Evolutionary conservation across 495 filamentous ascomycete genomes (phyloP).

Genomic region (Hyaloscypha finlandica): DNA sequence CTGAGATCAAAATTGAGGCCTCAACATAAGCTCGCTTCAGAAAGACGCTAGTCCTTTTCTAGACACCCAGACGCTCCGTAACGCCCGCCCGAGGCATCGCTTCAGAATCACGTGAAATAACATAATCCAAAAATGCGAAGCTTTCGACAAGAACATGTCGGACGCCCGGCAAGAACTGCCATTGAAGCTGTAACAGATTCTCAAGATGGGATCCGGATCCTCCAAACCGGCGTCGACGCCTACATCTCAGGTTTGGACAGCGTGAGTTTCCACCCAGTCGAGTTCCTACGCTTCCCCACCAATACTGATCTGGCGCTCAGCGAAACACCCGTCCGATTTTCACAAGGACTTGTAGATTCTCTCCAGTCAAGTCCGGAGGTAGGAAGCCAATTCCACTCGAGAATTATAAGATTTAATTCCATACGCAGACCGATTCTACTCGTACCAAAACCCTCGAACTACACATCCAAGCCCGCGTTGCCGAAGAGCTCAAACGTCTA

Average conservation of each 20-base stretch:
- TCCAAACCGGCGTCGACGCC: conserved; percentile 30
- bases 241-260: conserved; percentile 32
- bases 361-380: conserved; percentile 88
- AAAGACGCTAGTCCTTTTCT: no score
- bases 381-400: conserved; percentile 18
- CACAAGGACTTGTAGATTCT: conserved; percentile 76
- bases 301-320: conserved; percentile 44
- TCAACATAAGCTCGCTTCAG: background rate
- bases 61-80: no score
- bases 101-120: conserved; percentile 1
- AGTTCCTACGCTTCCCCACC: background rate
- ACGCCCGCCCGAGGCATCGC: no score
- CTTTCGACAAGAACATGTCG: background rate
- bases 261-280: conserved; percentile 20
- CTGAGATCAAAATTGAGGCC: background rate
- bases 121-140: conserved; percentile 6
- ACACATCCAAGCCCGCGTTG: conserved; percentile 84
- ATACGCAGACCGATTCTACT: conserved; percentile 75
- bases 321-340: conserved; percentile 82
- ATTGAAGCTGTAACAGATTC: conserved; percentile 25
- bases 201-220: conserved; percentile 32
- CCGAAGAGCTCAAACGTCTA: conserved; percentile 78
- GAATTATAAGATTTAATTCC: conserved; percentile 2
- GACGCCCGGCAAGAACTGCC: conserved; percentile 12
- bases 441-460: conserved; percentile 83